Base-by-base conservation (phyloP, 306 rosid genomes). In the Canavalia gladiata region DNA sequence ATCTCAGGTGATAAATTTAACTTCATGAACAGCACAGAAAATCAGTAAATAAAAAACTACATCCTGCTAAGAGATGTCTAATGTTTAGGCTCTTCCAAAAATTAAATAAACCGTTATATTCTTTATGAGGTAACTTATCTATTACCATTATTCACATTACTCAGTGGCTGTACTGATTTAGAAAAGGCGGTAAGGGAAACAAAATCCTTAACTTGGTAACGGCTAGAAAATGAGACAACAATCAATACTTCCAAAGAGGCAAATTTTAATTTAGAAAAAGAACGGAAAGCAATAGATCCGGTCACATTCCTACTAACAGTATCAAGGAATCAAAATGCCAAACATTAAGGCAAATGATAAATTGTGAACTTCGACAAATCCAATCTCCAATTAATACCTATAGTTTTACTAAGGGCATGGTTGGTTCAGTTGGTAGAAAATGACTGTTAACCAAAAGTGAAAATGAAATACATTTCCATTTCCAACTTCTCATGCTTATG, bases 351-450 rank as follows among this genome's bases (percentile, higher is more conserved):
- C 51, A 58, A 60, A 74, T 0, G 9, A 41, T 5, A 74, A 59
- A 74, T 62, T 12, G 79, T 30, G 65, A 64, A 46, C 72, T 67
- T 68, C 43, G 33, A 69, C 52, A 77, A 81, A 69, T 46, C 68
- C 50, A 65, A 39, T 57, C 54, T 57, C 83, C 71, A 75, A 75
- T 30, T 41, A 30, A 80, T 33, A 68, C 71, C 64, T 72, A 75
- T 58, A 66, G 57, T 41, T 47, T 76, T 13, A 55, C 76, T 9
- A 72, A 52, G 46, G 33, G 39, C 29, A 3, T 6, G 29, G 57
- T 46, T 60, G 75, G 55, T 37, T 28, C 4, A 83, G 80, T 72
- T 71, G 80, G 49, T 12, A 35, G 81, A 79, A 84, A 84, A 67
- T 28, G 77, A 79, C 11, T 41, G 74, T 74, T 39, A n/a, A 84